phyloP scores from a whole-genome alignment of 1,139 yeast species.

The Yarrowia galli region DNA sequence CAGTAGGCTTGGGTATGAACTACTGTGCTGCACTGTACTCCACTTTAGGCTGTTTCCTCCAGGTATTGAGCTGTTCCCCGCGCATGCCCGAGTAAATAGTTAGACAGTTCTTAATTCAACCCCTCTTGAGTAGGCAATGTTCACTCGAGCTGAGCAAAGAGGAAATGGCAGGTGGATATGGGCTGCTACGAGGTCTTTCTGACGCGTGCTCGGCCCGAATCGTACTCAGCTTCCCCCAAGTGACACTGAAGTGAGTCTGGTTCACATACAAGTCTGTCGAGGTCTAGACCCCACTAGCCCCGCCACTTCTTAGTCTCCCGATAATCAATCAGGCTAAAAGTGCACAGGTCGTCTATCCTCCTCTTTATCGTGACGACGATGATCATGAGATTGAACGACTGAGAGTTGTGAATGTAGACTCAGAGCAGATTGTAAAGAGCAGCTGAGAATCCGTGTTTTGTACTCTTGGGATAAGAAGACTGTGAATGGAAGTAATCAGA shows the following conservation, averaged over 20 bases:
- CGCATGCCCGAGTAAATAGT: slow-evolving; percentile 4
- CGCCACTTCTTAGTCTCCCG: neutral
- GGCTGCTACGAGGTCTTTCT: too few species aligned
- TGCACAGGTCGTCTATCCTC: neutral
- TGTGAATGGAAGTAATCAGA: too few species aligned
- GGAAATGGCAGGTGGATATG: too few species aligned
- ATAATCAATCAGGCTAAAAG: neutral
- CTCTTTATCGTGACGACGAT: neutral
- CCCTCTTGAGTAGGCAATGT: neutral
- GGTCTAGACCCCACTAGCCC: neutral
- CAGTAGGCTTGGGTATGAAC: too few species aligned
- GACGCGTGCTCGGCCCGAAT: too few species aligned
- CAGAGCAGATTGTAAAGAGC: too few species aligned
- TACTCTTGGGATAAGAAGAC: too few species aligned
- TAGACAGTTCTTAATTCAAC: neutral
- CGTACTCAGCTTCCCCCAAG: too few species aligned
- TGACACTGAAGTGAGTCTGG: too few species aligned
- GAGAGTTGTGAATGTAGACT: too few species aligned
- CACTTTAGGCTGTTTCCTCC: neutral
- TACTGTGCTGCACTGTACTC: neutral
- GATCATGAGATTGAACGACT: neutral
- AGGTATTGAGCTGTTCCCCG: neutral
- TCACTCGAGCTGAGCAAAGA: too few species aligned
- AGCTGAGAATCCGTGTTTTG: too few species aligned
- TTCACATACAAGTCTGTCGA: neutral